phyloP scores from a whole-genome alignment of 1,139 yeast species.

The Keqinozyma sinolaborantium region DNA sequence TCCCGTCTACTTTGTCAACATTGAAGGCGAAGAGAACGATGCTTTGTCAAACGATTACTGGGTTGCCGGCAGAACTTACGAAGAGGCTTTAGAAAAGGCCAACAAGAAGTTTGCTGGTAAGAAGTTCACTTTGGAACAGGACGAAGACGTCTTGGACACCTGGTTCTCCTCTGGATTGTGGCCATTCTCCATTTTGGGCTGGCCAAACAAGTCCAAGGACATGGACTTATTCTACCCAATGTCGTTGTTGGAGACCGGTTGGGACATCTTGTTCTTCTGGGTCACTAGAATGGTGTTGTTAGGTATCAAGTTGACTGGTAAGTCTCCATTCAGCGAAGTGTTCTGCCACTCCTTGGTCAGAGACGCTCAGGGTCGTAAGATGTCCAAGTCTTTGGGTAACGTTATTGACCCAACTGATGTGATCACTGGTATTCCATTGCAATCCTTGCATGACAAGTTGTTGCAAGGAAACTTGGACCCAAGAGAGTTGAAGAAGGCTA shows the following conservation, averaged over 20 bases:
- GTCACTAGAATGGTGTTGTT: slow-evolving; percentile 94
- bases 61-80: slow-evolving; percentile 84
- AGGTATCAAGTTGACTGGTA: slow-evolving; percentile 86
- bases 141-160: slow-evolving; percentile 96
- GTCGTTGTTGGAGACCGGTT: slow-evolving; percentile 95
- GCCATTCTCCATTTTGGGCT: slow-evolving; percentile 96
- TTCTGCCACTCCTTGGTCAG: slow-evolving; percentile 98
- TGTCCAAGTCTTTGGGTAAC: slow-evolving; percentile 97
- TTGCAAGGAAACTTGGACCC: slow-evolving; percentile 84
- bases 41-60: slow-evolving; percentile 69
- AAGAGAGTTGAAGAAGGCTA: slow-evolving; percentile 82
- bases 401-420: slow-evolving; percentile 96
- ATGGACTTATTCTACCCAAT: slow-evolving; percentile 80
- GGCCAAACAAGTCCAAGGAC: slow-evolving; percentile 84
- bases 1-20: slow-evolving; percentile 85
- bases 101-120: slow-evolving; percentile 63
- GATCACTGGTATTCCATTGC: slow-evolving; percentile 79
- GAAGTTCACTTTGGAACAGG: slow-evolving; percentile 80
- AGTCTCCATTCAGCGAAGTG: slow-evolving; percentile 91
- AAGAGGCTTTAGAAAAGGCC: slow-evolving; percentile 86
- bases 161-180: slow-evolving; percentile 98
- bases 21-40: slow-evolving; percentile 69
- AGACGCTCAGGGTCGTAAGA: slow-evolving; percentile 98
- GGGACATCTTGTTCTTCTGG: slow-evolving; percentile 99
- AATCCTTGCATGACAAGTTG: slow-evolving; percentile 77